phyloP scores from a whole-genome alignment of 2,329 filamentous ascomycete genomes.

The Knufia petricola region DNA sequence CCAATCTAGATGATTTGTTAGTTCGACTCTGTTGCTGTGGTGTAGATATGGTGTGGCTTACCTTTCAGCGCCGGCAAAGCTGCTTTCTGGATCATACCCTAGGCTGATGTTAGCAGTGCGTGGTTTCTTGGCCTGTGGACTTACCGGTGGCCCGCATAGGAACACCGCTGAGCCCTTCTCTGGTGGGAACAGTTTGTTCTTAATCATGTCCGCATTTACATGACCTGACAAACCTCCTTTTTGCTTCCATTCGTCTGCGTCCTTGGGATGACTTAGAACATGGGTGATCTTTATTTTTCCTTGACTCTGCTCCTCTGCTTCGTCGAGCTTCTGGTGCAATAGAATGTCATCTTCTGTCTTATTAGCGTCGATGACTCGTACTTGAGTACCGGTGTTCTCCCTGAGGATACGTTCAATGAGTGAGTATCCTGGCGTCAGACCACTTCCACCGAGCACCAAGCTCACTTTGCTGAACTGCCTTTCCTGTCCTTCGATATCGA shows the following conservation, averaged over 20 bases:
- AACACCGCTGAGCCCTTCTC: constrained; percentile 35
- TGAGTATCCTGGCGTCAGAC: constrained; percentile 45
- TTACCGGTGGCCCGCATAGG: constrained; percentile 42
- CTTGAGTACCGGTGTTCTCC: constrained; percentile 29
- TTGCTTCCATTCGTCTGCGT: constrained; percentile 31
- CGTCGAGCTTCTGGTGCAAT: constrained; percentile 34
- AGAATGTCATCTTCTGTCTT: constrained; percentile 27
- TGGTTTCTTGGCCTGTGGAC: too few species aligned
- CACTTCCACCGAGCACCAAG: constrained; percentile 43
- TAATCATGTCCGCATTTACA: constrained; percentile 35
- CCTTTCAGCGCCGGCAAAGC: constrained; percentile 38
- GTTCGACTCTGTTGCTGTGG: not conserved
- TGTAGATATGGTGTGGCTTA: not conserved
- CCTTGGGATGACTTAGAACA: constrained; percentile 37
- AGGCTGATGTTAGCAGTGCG: too few species aligned
- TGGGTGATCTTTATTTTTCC: constrained; percentile 38
- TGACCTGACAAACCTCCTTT: constrained; percentile 34
- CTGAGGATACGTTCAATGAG: constrained; percentile 38
- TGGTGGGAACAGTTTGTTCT: constrained; percentile 35
- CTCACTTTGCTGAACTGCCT: constrained; percentile 37
- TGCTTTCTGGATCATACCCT: constrained; percentile 44
- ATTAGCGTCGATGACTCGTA: constrained; percentile 41
- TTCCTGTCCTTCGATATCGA: constrained; percentile 36
- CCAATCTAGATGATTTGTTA: constrained; percentile 25
- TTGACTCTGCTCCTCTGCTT: constrained; percentile 30